These are phyloP conservation scores for Yamadazyma buinensis DNA, from an alignment of 1,139 yeast genomes.

Conservation along the genomic window DNA sequence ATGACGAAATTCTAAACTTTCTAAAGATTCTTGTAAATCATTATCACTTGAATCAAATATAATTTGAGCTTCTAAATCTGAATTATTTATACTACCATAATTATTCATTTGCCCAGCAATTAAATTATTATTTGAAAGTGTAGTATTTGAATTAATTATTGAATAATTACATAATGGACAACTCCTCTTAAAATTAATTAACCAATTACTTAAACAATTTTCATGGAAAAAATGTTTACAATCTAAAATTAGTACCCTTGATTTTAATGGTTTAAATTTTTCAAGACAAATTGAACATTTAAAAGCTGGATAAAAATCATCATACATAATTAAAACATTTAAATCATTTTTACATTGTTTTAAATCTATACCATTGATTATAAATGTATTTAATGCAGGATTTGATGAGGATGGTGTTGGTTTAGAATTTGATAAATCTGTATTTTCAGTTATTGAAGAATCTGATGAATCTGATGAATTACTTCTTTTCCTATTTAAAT, in stretches of 20 bases:
- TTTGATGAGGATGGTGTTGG: conserved; percentile 21
- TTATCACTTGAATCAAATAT: conserved; percentile 7
- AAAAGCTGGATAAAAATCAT: conserved; percentile 37
- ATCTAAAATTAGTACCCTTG: conserved; percentile 37
- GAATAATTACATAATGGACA: conserved; percentile 44
- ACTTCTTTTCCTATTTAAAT: neutral
- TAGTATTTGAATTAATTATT: conserved; percentile 11
- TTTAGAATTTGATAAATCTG: conserved; percentile 4
- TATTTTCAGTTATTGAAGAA: conserved; percentile 1
- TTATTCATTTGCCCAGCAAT: conserved; percentile 19
- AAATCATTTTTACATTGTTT: conserved; percentile 17
- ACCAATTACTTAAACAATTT: conserved; percentile 43
- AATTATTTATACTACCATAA: conserved; percentile 19
- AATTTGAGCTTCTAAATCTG: conserved; percentile 11
- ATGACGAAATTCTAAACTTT: conserved; percentile 2
- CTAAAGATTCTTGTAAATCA: conserved; percentile 1
- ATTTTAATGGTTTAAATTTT: conserved; percentile 32
- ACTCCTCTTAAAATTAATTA: conserved; percentile 40
- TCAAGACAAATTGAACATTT: conserved; percentile 49
- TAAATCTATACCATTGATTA: conserved; percentile 33
- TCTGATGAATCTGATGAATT: conserved; percentile 2
- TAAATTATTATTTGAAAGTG: conserved; percentile 11
- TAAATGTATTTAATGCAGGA: conserved; percentile 18
- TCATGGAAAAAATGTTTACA: conserved; percentile 47
- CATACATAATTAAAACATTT: conserved; percentile 27